phyloP scores from a whole-genome alignment of 2,329 filamentous ascomycete species.

The Gaeumannomyces sp. region DNA sequence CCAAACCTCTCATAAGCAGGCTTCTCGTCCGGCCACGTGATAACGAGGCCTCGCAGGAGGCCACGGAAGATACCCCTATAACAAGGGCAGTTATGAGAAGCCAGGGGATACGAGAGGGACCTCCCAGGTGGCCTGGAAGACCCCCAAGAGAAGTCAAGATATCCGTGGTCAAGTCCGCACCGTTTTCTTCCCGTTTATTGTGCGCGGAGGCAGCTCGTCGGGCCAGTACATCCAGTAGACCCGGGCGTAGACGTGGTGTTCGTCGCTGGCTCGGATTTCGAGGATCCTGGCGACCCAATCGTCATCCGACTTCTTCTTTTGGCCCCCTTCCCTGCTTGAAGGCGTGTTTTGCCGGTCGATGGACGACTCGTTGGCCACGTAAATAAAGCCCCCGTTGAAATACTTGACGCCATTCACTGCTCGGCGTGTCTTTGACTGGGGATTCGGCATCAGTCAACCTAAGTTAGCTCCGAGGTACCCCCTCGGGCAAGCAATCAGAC shows the following conservation, averaged over 20 bases:
- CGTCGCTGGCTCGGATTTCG: conserved; percentile 66
- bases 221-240: conserved; percentile 75
- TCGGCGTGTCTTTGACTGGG: too few relatives aligned
- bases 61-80: too few relatives aligned
- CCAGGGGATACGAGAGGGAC: too few relatives aligned
- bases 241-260: conserved; percentile 69
- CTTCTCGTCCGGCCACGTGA: background rate
- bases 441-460: too few relatives aligned
- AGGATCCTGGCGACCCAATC: conserved; percentile 73
- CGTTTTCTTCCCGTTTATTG: conserved; percentile 46
- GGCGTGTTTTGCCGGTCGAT: conserved; percentile 45
- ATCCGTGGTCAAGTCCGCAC: too few relatives aligned
- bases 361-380: conserved; percentile 51
- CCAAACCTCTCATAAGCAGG: conserved; percentile 5
- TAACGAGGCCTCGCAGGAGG: too few relatives aligned
- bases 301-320: conserved; percentile 40
- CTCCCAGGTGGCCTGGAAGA: too few relatives aligned
- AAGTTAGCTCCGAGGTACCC: too few relatives aligned
- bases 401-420: conserved; percentile 56
- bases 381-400: conserved; percentile 52
- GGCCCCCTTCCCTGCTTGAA: conserved; percentile 11
- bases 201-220: conserved; percentile 57
- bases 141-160: too few relatives aligned
- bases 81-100: too few relatives aligned
- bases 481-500: too few relatives aligned